Evolutionary conservation across 208 protist genomes (phyloP).

Genomic region (Trypanosoma lewisi): DNA sequence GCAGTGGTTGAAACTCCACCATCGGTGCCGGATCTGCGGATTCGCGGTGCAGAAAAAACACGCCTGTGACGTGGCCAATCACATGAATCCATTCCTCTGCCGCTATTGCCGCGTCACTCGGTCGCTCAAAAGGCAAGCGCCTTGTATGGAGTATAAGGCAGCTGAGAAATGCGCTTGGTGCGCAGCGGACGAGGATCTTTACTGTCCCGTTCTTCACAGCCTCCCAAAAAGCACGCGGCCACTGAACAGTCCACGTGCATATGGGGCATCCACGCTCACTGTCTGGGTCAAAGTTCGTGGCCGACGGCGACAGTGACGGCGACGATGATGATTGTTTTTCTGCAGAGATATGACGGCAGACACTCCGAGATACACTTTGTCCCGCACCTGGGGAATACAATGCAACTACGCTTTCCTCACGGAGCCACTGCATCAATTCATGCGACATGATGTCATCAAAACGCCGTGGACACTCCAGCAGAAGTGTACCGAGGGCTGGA

Average conservation of each 20-base stretch:
- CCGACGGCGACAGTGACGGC: neutral
- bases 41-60: constrained; percentile 27
- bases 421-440: constrained; percentile 15
- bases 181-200: constrained; percentile 10
- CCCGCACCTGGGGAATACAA: neutral
- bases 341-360: constrained; percentile 5
- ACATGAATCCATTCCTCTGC: constrained; percentile 18
- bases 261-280: constrained; percentile 10
- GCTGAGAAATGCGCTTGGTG: constrained; percentile 18
- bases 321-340: no score
- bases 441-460: constrained; percentile 8
- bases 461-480: constrained; percentile 14
- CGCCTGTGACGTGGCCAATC: constrained; percentile 16
- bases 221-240: constrained; percentile 21
- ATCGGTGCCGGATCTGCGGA: constrained; percentile 17
- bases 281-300: neutral
- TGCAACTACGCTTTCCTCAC: constrained; percentile 2
- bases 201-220: neutral
- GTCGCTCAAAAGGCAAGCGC: constrained; percentile 10
- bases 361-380: neutral
- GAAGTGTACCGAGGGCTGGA: constrained; percentile 25
- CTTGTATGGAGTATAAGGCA: neutral
- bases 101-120: constrained; percentile 17
- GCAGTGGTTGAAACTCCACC: constrained; percentile 18
- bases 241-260: constrained; percentile 18